phyloP scores from a whole-genome alignment of 2,329 filamentous ascomycete genomes.

The Xylariaceae sp. region DNA sequence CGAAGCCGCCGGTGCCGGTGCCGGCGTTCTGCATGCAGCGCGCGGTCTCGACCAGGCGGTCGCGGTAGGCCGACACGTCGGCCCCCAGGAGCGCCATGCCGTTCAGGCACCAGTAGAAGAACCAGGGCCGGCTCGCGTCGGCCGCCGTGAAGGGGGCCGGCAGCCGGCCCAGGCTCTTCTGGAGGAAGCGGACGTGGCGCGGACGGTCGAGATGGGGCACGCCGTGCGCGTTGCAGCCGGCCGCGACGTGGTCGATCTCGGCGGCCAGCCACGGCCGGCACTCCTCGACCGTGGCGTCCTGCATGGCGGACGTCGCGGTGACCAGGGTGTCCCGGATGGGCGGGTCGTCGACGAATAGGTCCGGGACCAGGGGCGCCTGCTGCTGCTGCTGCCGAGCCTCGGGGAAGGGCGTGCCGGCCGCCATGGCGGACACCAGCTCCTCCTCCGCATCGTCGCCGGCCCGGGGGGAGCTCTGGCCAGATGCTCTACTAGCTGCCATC shows the following conservation, averaged over 20 bases:
- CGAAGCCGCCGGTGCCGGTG: conserved; percentile 90
- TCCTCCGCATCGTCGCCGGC: conserved; percentile 8
- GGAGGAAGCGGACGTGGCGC: conserved; percentile 55
- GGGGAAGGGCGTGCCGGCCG: not conserved
- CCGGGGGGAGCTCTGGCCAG: conserved; percentile 1
- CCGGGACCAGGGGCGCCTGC: conserved; percentile 34
- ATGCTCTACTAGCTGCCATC: conserved; percentile 7
- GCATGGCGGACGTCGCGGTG: conserved; percentile 61
- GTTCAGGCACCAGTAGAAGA: conserved; percentile 85
- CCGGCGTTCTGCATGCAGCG: conserved; percentile 70
- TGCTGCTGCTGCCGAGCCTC: conserved; percentile 4
- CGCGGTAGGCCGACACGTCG: conserved; percentile 60
- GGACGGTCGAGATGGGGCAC: conserved; percentile 65
- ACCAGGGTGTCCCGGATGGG: conserved; percentile 56
- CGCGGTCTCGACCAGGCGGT: conserved; percentile 67
- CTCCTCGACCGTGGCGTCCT: conserved; percentile 60
- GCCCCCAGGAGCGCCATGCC: conserved; percentile 70
- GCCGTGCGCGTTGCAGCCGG: conserved; percentile 67
- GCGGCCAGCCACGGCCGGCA: conserved; percentile 63
- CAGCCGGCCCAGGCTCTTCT: conserved; percentile 50
- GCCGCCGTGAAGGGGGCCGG: conserved; percentile 64
- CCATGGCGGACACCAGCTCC: conserved; percentile 10
- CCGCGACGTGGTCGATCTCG: conserved; percentile 38
- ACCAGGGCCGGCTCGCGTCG: conserved; percentile 87
- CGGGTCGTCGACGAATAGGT: conserved; percentile 51